Base-by-base conservation (phyloP, 2,329 filamentous ascomycete species). In the Catunica adiposa region DNA sequence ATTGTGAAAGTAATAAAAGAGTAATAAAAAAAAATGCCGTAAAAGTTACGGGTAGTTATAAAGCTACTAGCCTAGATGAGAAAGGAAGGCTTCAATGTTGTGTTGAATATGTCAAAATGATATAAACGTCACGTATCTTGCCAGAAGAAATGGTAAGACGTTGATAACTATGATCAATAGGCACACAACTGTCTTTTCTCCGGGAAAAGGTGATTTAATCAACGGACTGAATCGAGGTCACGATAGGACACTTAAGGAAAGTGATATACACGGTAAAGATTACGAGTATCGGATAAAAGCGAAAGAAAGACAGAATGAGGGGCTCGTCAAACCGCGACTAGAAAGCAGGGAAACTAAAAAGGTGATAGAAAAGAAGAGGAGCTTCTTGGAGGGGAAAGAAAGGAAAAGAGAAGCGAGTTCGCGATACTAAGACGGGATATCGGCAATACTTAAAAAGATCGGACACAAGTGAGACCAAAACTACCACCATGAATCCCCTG, bases 261-360 rank as follows among this genome's bases (percentile, higher is more conserved):
- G 23, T 23, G 40, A 25, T 23, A 53, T 14, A 37, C 1, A 44
- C 17, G 7, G 29, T 14, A 31, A 23, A 31, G 25, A 44, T 17
- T 17, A 20, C 23, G 11, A 26, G 37, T n/a, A 23, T 17, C 8
- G 4, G 9, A 25, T 25, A 11, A 5, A n/a, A 57, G 40, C 11
- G 47, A 55, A 46, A 44, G 34, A 53, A 50, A 15, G 34, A 51
- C 57, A 54, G 46, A 56, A 26, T 50, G 25, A 56, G 57, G 11
- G 57, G 54, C 51, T 58, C 57, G 57, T 56, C 54, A 50, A 44
- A 58, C 57, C 57, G 56, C 48, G 57, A 51, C 56, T 46, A 54
- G 34, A 31, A 29, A 48, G 44, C 53, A 50, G 44, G 48, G 48
- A 5, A 31, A 53, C 11, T 8, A 44, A 38, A 34, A 58, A 58